Percentiles rank a stretch among this genome's conserved stretches.
Evolutionary conservation across 2,329 filamentous ascomycete species (phyloP).

Genomic region (Colletotrichum theobromicola): DNA sequence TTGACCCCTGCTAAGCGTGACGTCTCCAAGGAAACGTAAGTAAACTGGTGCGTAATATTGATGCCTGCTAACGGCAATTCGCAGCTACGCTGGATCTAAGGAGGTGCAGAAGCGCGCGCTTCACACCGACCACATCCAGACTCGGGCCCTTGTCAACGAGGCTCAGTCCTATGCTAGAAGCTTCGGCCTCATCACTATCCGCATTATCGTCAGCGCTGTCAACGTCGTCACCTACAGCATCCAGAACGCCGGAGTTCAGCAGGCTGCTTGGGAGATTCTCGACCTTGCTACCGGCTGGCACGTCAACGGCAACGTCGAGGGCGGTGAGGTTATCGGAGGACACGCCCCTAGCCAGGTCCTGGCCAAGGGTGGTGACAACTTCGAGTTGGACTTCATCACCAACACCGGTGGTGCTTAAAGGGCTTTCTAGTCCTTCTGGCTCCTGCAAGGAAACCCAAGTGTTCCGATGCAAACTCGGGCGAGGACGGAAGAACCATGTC

Average conservation of each 20-base stretch:
- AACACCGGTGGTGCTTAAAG: background rate
- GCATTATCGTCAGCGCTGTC: background rate
- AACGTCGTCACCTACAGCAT: background rate
- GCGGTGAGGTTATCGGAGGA: background rate
- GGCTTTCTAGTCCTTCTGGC: background rate
- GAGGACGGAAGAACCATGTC: background rate
- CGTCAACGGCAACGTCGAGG: background rate
- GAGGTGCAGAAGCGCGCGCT: background rate
- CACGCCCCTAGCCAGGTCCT: background rate
- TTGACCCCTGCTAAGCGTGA: background rate
- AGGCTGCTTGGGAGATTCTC: background rate
- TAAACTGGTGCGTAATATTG: accelerated
- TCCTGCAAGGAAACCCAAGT: background rate
- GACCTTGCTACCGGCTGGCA: background rate
- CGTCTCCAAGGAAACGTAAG: background rate
- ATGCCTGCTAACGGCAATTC: background rate
- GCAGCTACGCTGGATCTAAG: background rate
- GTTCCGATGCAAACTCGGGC: background rate
- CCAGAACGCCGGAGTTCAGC: background rate
- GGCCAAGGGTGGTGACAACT: background rate
- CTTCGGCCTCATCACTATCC: background rate
- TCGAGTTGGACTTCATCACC: background rate
- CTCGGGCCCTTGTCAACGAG: background rate
- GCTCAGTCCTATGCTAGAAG: background rate
- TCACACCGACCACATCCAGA: background rate